phyloP scores from a whole-genome alignment of 768 basidiomycete species.

The Boletus fagicola region DNA sequence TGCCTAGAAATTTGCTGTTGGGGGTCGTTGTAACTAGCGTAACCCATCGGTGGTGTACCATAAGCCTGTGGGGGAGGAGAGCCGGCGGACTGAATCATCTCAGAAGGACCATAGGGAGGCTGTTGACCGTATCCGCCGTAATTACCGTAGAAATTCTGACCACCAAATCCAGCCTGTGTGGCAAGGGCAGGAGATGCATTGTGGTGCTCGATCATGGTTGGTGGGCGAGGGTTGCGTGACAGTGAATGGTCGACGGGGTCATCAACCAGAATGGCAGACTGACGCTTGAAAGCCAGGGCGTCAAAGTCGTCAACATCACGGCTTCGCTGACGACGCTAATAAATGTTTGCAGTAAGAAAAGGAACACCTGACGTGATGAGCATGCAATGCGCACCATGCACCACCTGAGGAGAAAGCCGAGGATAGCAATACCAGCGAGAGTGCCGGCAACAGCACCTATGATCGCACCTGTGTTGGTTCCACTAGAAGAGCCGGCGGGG shows the following conservation, averaged over 20 bases:
- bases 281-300: constrained; percentile 56
- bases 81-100: constrained; percentile 11
- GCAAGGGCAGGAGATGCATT: constrained; percentile 31
- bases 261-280: constrained; percentile 58
- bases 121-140: constrained; percentile 30
- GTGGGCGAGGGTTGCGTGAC: constrained; percentile 55
- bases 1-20: constrained; percentile 25
- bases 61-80: constrained; percentile 26
- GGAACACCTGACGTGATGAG: neutral
- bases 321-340: constrained; percentile 44
- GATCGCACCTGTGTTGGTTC: constrained; percentile 31
- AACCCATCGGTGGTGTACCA: constrained; percentile 18
- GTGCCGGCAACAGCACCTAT: constrained; percentile 47
- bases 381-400: constrained; percentile 40
- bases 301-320: constrained; percentile 46
- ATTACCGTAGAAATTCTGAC: constrained; percentile 26
- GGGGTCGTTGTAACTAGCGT: constrained; percentile 27
- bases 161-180: constrained; percentile 16
- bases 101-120: constrained; percentile 12
- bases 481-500: constrained; percentile 35
- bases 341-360: constrained; percentile 4
- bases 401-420: constrained; percentile 44
- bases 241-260: constrained; percentile 44
- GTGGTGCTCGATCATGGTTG: constrained; percentile 61
- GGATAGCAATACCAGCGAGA: constrained; percentile 40